Percentiles rank a stretch among this genome's conserved stretches.
Evolutionary conservation across 2,329 filamentous ascomycete genomes (phyloP).

Genomic region (Diatrype stigma): DNA sequence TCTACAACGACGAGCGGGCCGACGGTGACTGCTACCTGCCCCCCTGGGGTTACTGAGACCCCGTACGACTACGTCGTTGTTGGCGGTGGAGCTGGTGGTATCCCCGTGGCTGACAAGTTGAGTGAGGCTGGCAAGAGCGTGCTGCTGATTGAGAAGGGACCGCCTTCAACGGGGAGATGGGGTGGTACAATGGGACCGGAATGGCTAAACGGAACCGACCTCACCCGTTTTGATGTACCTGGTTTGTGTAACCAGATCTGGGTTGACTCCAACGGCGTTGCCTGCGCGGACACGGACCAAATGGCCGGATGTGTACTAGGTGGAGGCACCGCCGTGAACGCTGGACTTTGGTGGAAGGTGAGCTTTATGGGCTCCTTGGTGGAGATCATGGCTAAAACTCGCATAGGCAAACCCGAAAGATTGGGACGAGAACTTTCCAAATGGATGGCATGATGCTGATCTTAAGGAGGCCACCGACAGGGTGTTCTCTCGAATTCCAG

Average conservation of each 20-base stretch:
- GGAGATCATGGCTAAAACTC: neutral
- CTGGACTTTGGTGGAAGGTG: conserved; percentile 64
- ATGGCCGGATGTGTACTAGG: conserved; percentile 73
- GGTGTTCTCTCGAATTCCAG: conserved; percentile 64
- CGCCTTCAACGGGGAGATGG: conserved; percentile 59
- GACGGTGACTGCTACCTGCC: conserved; percentile 13
- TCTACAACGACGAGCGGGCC: conserved; percentile 18
- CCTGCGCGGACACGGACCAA: conserved; percentile 65
- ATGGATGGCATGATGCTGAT: conserved; percentile 65
- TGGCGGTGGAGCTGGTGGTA: conserved; percentile 57
- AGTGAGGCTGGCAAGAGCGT: conserved; percentile 63
- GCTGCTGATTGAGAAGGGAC: conserved; percentile 58
- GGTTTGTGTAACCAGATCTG: conserved; percentile 70
- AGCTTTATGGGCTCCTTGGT: neutral
- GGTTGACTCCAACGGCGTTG: conserved; percentile 58
- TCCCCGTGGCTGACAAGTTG: conserved; percentile 56
- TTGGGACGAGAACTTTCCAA: conserved; percentile 69
- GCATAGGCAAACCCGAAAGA: conserved; percentile 56
- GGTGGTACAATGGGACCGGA: conserved; percentile 56
- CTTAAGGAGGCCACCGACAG: conserved; percentile 54
- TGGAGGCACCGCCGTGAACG: conserved; percentile 63
- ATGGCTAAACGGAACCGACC: conserved; percentile 50
- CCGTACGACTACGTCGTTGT: conserved; percentile 59
- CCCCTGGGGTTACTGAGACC: conserved; percentile 28
- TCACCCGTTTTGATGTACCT: conserved; percentile 69